Evolutionary conservation across 495 filamentous ascomycete genomes (phyloP), one percentile per base, ranked within the genome.

Genomic region (Lophium mytilinum): DNA sequence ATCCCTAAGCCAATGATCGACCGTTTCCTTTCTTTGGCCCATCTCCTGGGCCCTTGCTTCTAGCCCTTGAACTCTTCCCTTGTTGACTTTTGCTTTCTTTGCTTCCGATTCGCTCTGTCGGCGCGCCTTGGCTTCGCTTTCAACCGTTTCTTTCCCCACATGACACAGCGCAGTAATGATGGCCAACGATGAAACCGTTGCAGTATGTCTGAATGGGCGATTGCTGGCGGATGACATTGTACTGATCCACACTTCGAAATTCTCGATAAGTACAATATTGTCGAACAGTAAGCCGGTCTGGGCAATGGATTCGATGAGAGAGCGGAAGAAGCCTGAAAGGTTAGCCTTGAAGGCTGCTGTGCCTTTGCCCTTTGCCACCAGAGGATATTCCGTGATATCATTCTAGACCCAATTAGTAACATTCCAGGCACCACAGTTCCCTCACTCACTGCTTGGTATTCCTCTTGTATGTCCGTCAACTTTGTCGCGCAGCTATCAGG

Each of bases 201-300:
- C 84, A 0, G 93, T 98, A 69, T 97, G 94, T 52, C 93, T 78
- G 70, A 98, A 96, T 5, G 93, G 90, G 18, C 94, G 82, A 40
- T 88, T 83, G 1, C 76, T 72, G 0, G 89, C 87, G 9, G 88
- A 91, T 3, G 90, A 90, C 84, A 97, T 87, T 18, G 85, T 81
- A 15, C 83, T 82, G 33, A 95, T 74, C 94, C 93, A 98, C 52
- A 85, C 72, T 56, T 88, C 78, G 49, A 96, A 79, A 62, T 92
- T 95, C 64, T 95, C 88, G 66, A 93, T 80, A 21, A 97, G 74
- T 5, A 80, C 75, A 19, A 74, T 73, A 55, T 95, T 85, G 40
- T 77, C 80, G 74, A 91, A 92, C 21, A 98, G 69, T 2, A 87
- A 69, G 5, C 83, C 84, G 17, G 83, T 85, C 53, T 86, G 81